Base-by-base conservation (phyloP, 495 filamentous ascomycete genomes). In the Xylaria palmicola region DNA sequence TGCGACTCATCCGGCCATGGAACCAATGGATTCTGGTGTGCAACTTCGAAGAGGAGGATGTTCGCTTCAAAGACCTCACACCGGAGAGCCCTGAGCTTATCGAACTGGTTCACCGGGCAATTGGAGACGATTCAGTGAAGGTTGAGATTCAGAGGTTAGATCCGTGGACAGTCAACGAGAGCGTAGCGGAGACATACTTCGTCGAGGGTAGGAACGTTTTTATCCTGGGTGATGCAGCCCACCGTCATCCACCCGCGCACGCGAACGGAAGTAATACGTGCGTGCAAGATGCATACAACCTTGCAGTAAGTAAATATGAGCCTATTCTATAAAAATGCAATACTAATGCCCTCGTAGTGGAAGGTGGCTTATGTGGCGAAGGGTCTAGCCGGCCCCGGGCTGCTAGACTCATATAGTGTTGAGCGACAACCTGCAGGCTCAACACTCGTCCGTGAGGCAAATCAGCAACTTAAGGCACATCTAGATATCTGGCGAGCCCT, bases 1-100 rank as follows among this genome's bases (percentile, higher is more conserved):
- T 75, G 4, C 66, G 83, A 22, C 81, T 85, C 79, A 79, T 85
- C 2, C 82, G 81, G 67, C 77, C 81, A 1, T 85, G 81, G 82
- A 61, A 81, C 65, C 76, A 84, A 65, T 82, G 83, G 83, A 75
- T 85, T 67, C 79, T 84, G 45, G 81, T 84, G 57, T 62, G 79
- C n/a, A 72, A 81, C 13, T 74, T 79, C 0, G 66, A 68, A 26
- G 75, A 74, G 0, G 65, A 67, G 15, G 70, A 75, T 45, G 29
- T 68, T 10, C 65, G 65, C 9, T 68, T 70, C 54, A 63, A 69
- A 13, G n/a, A 59, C 17, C 20, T 62, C 7, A 65, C 59, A 6
- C 73, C 78, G 0, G 62, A 73, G 0, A 57, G 69, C 8, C 77
- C 78, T 22, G 74, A 82, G 52, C 80, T 79, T 56, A 60, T 73